Percentiles rank a stretch among this genome's conserved stretches.
These are phyloP conservation scores for Pyrenophora tritici-repentis DNA, from an alignment of 2,329 filamentous ascomycete genomes.

Conservation along the genomic window DNA sequence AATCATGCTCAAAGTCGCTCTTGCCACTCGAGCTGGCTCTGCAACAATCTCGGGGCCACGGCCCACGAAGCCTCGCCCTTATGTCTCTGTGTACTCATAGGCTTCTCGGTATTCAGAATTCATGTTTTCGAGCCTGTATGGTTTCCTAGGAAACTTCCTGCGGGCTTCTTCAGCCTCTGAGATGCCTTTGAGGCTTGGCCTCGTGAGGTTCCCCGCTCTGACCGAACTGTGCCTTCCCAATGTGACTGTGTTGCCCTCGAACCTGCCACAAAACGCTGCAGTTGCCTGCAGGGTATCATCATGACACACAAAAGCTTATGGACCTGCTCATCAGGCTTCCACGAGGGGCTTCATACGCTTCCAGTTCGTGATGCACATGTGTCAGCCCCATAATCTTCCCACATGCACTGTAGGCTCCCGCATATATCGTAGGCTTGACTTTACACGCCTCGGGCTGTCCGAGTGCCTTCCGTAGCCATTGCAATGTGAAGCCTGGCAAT, in stretches of 20 bases:
- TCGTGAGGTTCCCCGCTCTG: neutral
- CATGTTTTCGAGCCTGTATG: neutral
- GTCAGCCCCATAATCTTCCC: neutral
- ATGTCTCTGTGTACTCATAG: neutral
- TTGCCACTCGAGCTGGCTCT: too few relatives aligned
- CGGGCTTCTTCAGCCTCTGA: neutral
- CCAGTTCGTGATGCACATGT: neutral
- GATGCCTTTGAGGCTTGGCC: neutral
- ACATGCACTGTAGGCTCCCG: neutral
- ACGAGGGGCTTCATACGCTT: neutral
- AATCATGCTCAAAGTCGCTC: too few relatives aligned
- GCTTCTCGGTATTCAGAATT: neutral
- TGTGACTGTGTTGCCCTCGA: neutral
- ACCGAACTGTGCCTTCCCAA: constrained; percentile 4
- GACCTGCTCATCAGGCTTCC: neutral
- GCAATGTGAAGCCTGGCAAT: neutral
- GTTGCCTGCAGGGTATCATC: neutral
- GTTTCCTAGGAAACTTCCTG: neutral
- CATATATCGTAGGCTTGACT: neutral
- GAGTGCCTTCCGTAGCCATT: neutral
- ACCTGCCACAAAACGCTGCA: neutral
- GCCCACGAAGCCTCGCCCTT: too few relatives aligned
- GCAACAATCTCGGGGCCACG: too few relatives aligned
- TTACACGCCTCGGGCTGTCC: neutral
- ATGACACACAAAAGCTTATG: neutral